A percentile compares a stretch with the other conserved stretches of the same genome.
Evolutionary conservation across 768 basidiomycete genomes (phyloP).

Genomic region (Pisolithus sp.): DNA sequence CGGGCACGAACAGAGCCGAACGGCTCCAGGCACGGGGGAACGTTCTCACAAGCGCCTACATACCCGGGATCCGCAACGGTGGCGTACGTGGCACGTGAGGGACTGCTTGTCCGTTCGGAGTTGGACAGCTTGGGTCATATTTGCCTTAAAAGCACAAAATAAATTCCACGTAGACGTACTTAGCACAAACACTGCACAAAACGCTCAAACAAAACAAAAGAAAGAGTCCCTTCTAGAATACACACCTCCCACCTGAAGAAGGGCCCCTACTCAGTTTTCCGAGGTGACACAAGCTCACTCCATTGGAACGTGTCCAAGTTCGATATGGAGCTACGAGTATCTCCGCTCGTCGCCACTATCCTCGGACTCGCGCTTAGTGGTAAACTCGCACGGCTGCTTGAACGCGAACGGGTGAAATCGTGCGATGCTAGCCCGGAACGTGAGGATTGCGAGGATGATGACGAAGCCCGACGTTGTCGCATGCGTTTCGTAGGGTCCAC

Average conservation of each 20-base stretch:
- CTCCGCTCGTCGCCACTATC: slow-evolving; percentile 23
- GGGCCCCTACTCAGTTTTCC: slow-evolving; percentile 11
- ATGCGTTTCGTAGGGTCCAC: slow-evolving; percentile 76
- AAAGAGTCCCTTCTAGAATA: neutral
- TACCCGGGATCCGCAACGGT: too few species aligned
- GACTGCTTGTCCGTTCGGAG: too few species aligned
- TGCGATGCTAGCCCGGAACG: slow-evolving; percentile 29
- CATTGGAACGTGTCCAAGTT: slow-evolving; percentile 29
- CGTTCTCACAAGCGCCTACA: too few species aligned
- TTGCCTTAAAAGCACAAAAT: too few species aligned
- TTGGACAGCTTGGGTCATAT: too few species aligned
- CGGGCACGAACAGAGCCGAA: too few species aligned
- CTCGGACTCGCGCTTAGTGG: slow-evolving; percentile 29
- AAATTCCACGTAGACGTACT: too few species aligned
- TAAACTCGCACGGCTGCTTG: slow-evolving; percentile 37
- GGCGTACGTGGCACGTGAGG: too few species aligned
- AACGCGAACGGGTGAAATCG: slow-evolving; percentile 36
- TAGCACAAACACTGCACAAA: too few species aligned
- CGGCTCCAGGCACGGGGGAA: too few species aligned
- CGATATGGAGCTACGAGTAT: slow-evolving; percentile 26
- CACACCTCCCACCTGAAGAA: neutral
- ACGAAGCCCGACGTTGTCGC: slow-evolving; percentile 74
- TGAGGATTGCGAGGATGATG: slow-evolving; percentile 56
- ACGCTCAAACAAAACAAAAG: too few species aligned
- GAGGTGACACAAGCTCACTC: slow-evolving; percentile 26